A percentile compares a stretch with the other conserved stretches of the same genome.
phyloP scores from a whole-genome alignment of 768 basidiomycete genomes.

The Trametes punicea region DNA sequence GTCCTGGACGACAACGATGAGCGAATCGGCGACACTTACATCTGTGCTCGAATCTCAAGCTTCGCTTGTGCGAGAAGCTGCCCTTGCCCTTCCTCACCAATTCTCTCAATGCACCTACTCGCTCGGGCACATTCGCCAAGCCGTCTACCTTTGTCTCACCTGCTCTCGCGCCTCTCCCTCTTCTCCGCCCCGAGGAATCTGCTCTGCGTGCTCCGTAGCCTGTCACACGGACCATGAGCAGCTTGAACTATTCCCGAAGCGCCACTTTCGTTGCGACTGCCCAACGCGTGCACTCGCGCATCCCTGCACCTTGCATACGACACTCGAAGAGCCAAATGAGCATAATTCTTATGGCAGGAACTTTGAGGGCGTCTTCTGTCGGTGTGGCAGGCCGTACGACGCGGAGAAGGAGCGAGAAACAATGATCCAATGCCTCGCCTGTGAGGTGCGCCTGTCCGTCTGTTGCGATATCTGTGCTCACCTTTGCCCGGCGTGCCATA shows the following conservation, averaged over 20 bases:
- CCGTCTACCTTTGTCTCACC: conserved; percentile 77
- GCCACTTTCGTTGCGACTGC: conserved; percentile 81
- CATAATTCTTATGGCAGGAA: conserved; percentile 72
- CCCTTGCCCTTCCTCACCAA: conserved; percentile 40
- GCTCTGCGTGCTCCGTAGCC: conserved; percentile 80
- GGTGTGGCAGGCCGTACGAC: conserved; percentile 71
- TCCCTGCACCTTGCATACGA: conserved; percentile 59
- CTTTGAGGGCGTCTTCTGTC: conserved; percentile 68
- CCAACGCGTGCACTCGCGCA: conserved; percentile 63
- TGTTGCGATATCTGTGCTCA: conserved; percentile 6
- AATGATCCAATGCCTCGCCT: conserved; percentile 85
- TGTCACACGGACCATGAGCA: conserved; percentile 88
- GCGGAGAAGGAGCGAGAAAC: conserved; percentile 72
- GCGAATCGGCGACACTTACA: conserved; percentile 26
- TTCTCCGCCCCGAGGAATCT: conserved; percentile 54
- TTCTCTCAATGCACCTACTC: conserved; percentile 42
- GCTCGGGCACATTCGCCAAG: conserved; percentile 52
- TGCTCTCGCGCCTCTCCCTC: conserved; percentile 43
- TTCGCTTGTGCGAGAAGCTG: conserved; percentile 36
- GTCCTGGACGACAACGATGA: background rate
- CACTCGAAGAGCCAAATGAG: conserved; percentile 50
- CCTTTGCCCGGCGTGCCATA: background rate
- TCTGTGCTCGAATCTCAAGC: conserved; percentile 31
- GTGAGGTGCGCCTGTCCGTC: conserved; percentile 58
- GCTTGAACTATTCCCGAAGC: conserved; percentile 83